These are phyloP conservation scores for Aspergillus bertholletiae DNA, from an alignment of 495 filamentous ascomycete genomes.

Conservation along the genomic window DNA sequence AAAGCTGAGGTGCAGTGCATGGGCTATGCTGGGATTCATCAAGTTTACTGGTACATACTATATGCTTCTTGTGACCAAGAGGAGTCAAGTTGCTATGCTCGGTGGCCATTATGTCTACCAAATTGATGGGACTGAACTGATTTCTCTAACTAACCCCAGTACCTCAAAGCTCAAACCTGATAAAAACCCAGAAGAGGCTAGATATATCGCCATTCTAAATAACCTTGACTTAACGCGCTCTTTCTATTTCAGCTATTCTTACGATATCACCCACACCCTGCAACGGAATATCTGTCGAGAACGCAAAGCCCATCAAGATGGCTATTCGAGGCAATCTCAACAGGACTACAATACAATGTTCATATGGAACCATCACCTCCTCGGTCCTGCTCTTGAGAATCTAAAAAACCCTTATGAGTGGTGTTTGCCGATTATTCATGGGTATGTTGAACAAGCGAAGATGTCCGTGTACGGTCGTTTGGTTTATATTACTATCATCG, in stretches of 20 bases:
- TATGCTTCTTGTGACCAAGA: constrained; percentile 94
- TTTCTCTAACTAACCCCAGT: constrained; percentile 69
- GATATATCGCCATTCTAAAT: constrained; percentile 83
- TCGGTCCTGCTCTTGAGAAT: constrained; percentile 65
- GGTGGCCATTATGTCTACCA: constrained; percentile 96
- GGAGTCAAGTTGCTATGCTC: constrained; percentile 91
- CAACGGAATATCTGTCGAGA: constrained; percentile 90
- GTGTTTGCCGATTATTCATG: constrained; percentile 95
- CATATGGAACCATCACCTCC: constrained; percentile 91
- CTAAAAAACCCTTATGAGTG: constrained; percentile 86
- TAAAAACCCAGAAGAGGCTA: constrained; percentile 80
- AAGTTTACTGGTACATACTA: constrained; percentile 96
- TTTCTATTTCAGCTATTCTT: constrained; percentile 98
- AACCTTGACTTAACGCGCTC: constrained; percentile 85
- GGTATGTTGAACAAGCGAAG: constrained; percentile 89
- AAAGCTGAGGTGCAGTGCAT: constrained; percentile 83
- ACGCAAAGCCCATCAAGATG: constrained; percentile 62
- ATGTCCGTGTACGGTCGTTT: constrained; percentile 78
- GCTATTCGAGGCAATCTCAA: constrained; percentile 50
- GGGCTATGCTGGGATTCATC: constrained; percentile 93
- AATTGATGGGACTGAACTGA: constrained; percentile 90
- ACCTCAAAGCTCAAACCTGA: constrained; percentile 68
- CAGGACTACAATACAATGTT: constrained; percentile 91
- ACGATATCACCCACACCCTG: constrained; percentile 89
- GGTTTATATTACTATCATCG: constrained; percentile 90